Percentiles rank a stretch among this genome's conserved stretches.
Evolutionary conservation across 2,329 filamentous ascomycete species (phyloP).

Genomic region (Stagonosporopsis vannaccii): DNA sequence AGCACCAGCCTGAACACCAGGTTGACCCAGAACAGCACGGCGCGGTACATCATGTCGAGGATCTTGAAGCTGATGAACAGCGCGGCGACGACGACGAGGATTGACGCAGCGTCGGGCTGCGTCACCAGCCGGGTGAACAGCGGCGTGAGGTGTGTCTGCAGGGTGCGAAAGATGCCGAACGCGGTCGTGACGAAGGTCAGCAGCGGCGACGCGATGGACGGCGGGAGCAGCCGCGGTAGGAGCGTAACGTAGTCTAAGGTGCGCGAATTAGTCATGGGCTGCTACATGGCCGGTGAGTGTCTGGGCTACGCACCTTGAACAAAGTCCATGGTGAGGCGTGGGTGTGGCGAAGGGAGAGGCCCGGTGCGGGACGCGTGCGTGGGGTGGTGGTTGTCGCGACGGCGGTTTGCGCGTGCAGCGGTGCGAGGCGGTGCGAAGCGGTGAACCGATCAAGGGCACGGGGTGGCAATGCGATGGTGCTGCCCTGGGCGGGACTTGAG

Average conservation of each 20-base stretch:
- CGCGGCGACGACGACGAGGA: slow-evolving; percentile 65
- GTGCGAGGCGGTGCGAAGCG: slow-evolving; percentile 18
- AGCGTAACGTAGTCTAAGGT: slow-evolving; percentile 43
- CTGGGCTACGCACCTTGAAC: slow-evolving; percentile 33
- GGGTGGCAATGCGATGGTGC: slow-evolving; percentile 10
- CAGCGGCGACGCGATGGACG: slow-evolving; percentile 41
- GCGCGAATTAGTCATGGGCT: slow-evolving; percentile 18
- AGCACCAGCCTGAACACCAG: slow-evolving; percentile 69
- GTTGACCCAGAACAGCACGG: slow-evolving; percentile 80
- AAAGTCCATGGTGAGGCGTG: slow-evolving; percentile 38
- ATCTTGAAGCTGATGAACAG: slow-evolving; percentile 71
- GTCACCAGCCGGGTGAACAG: slow-evolving; percentile 38
- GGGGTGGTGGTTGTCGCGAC: slow-evolving; percentile 3
- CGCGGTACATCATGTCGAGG: slow-evolving; percentile 71
- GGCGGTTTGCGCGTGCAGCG: slow-evolving; percentile 12
- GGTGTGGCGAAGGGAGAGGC: slow-evolving; percentile 6
- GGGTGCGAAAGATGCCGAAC: slow-evolving; percentile 38
- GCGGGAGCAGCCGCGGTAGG: slow-evolving; percentile 42
- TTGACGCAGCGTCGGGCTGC: slow-evolving; percentile 57
- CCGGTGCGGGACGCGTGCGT: slow-evolving; percentile 21
- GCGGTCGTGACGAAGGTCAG: slow-evolving; percentile 38
- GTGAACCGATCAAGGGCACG: slow-evolving; percentile 10
- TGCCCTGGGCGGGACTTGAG: slow-evolving; percentile 8
- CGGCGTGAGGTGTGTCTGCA: slow-evolving; percentile 40
- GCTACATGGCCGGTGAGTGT: not conserved